Evolutionary conservation across 306 rosid genomes (phyloP).

Genomic region (Cicer judaicum): DNA sequence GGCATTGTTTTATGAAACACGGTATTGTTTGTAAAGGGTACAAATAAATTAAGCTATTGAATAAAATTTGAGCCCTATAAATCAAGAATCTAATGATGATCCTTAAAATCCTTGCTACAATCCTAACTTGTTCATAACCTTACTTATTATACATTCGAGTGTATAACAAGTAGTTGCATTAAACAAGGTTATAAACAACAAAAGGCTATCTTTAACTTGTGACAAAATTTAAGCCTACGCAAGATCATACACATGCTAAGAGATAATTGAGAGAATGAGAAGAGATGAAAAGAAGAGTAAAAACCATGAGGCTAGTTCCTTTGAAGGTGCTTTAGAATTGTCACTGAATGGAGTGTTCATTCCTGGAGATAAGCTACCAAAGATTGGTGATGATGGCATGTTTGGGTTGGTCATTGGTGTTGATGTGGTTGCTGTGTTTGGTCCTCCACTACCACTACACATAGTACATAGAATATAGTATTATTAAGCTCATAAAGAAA

Average conservation of each 20-base stretch:
- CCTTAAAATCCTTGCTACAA: conserved; percentile 35
- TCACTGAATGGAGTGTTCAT: conserved; percentile 54
- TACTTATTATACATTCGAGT: background rate
- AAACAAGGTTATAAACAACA: conserved; percentile 47
- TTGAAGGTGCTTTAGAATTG: conserved; percentile 51
- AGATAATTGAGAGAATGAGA: conserved; percentile 44
- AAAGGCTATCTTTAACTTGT: conserved; percentile 50
- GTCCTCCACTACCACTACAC: conserved; percentile 81
- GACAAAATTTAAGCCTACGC: conserved; percentile 74
- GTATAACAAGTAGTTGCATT: conserved; percentile 27
- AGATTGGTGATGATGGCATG: conserved; percentile 52
- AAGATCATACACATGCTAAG: conserved; percentile 36
- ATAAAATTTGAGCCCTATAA: conserved; percentile 47
- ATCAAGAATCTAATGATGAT: conserved; percentile 41
- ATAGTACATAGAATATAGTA: background rate
- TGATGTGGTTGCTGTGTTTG: conserved; percentile 56
- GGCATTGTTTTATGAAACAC: conserved; percentile 24
- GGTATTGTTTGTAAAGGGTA: conserved; percentile 11
- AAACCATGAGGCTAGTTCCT: conserved; percentile 29
- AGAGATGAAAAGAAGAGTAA: conserved; percentile 35
- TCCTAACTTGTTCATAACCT: conserved; percentile 52
- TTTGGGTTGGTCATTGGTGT: conserved; percentile 50
- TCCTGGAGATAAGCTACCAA: conserved; percentile 56
- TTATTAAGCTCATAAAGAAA: too few species aligned
- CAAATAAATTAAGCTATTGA: conserved; percentile 42